Percentiles rank a stretch among this genome's conserved stretches.
These are phyloP conservation scores for Echites panduratus DNA, from an alignment of 257 asterid species.

Conservation along the genomic window DNA sequence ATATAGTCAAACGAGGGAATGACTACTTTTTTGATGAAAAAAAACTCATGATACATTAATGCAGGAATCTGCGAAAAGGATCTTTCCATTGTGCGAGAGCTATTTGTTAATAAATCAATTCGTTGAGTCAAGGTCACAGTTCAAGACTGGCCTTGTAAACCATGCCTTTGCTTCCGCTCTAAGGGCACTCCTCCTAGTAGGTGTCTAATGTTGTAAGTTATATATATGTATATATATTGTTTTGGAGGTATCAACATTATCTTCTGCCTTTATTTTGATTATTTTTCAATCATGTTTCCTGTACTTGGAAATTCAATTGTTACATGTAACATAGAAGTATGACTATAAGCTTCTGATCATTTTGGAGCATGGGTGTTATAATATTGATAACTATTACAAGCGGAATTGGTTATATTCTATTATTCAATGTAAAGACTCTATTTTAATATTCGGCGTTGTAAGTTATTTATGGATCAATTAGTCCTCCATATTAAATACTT, in stretches of 20 bases:
- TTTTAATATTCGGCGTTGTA: too few species aligned
- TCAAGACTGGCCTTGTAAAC: slow-evolving; percentile 86
- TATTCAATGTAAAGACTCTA: too few species aligned
- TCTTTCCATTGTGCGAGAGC: slow-evolving; percentile 86
- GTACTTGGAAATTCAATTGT: neutral
- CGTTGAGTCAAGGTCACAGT: slow-evolving; percentile 88
- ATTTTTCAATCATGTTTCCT: neutral
- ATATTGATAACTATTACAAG: too few species aligned
- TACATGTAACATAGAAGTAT: neutral
- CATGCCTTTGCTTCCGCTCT: slow-evolving; percentile 98
- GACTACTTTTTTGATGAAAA: neutral
- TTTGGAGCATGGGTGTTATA: too few species aligned
- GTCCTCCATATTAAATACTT: too few species aligned
- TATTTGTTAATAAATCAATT: slow-evolving; percentile 66
- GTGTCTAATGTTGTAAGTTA: slow-evolving; percentile 30
- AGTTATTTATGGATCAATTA: too few species aligned
- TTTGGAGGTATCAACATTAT: neutral
- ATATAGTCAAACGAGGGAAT: neutral
- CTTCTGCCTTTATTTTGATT: slow-evolving; percentile 3
- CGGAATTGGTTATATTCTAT: too few species aligned
- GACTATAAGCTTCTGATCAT: too few species aligned
- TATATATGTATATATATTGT: neutral
- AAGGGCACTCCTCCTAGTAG: slow-evolving; percentile 81
- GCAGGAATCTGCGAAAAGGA: slow-evolving; percentile 88
- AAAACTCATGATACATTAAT: slow-evolving; percentile 12